A percentile compares a stretch with the other conserved stretches of the same genome.
Evolutionary conservation across 176 grass and related monocot species (phyloP).

Genomic region (Aegilops tauschii): DNA sequence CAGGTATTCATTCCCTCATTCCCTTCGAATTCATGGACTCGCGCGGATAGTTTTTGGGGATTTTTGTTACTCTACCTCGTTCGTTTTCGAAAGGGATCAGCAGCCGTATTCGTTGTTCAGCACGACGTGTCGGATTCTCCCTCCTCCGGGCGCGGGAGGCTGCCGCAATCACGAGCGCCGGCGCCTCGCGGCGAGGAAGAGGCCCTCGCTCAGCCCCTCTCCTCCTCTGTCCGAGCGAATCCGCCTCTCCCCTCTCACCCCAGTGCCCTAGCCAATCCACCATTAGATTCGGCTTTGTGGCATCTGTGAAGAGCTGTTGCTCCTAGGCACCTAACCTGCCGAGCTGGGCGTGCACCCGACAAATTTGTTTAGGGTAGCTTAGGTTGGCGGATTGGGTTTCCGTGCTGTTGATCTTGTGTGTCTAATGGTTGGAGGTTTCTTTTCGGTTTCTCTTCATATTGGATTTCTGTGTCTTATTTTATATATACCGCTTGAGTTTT

Average conservation of each 20-base stretch:
- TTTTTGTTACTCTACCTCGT: not conserved
- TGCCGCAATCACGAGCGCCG: not conserved
- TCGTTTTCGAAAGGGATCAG: not conserved
- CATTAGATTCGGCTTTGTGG: not conserved
- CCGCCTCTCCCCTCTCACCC: not conserved
- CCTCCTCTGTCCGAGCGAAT: not conserved
- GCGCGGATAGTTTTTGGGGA: not conserved
- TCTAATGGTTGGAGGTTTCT: not conserved
- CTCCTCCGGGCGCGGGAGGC: not conserved
- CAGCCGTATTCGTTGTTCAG: not conserved
- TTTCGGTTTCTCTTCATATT: not conserved
- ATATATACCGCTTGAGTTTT: not conserved
- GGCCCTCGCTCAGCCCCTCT: not conserved
- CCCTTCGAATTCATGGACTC: not conserved
- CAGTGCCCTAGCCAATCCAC: not conserved
- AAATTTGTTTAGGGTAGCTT: not conserved
- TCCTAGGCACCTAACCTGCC: not conserved
- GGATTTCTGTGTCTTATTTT: not conserved
- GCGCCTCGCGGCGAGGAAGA: not conserved
- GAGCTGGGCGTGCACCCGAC: not conserved
- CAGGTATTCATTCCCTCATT: conserved; percentile 21
- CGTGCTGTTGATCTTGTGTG: not conserved
- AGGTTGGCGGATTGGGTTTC: not conserved
- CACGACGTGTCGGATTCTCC: not conserved
- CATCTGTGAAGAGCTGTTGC: not conserved